A percentile compares a stretch with the other conserved stretches of the same genome.
Evolutionary conservation across 2,329 filamentous ascomycete species (phyloP).

Genomic region (Dactylonectria estremocensis): DNA sequence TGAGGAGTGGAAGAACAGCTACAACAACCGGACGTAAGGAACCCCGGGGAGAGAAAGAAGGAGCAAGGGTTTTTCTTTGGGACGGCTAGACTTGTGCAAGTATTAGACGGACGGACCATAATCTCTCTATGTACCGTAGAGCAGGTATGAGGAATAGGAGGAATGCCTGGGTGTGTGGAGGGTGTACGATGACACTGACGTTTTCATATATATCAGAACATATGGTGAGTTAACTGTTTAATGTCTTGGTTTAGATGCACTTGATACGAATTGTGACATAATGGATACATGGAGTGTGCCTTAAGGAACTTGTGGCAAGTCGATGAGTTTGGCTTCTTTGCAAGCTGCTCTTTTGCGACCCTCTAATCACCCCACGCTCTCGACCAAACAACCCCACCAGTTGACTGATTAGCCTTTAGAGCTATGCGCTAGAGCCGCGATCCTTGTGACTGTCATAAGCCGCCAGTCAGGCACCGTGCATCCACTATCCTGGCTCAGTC

Average conservation of each 20-base stretch:
- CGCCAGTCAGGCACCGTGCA: too few species aligned
- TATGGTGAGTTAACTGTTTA: slow-evolving; percentile 17
- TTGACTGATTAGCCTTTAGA: too few species aligned
- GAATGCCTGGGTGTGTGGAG: slow-evolving; percentile 1
- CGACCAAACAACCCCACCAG: too few species aligned
- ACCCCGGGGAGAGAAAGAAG: not conserved
- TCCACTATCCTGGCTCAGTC: too few species aligned
- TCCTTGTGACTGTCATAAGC: too few species aligned
- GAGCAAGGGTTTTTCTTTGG: slow-evolving; percentile 8
- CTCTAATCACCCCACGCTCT: too few species aligned
- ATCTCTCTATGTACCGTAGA: slow-evolving; percentile 5
- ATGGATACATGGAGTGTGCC: too few species aligned
- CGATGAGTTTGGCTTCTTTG: too few species aligned
- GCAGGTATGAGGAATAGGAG: not conserved
- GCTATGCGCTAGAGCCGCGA: too few species aligned
- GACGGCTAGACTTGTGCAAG: slow-evolving; percentile 26
- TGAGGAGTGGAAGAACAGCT: slow-evolving; percentile 58
- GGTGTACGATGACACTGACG: slow-evolving; percentile 24
- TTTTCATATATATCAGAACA: slow-evolving; percentile 20
- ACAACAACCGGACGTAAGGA: slow-evolving; percentile 18
- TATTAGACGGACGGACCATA: slow-evolving; percentile 21
- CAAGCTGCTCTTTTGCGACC: too few species aligned
- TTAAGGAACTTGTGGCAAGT: too few species aligned
- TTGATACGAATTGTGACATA: not conserved
- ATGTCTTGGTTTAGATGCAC: slow-evolving; percentile 13